A percentile compares a stretch with the other conserved stretches of the same genome.
Evolutionary conservation across 345 rosid genomes (phyloP).

Genomic region (Abelmoschus esculentus): DNA sequence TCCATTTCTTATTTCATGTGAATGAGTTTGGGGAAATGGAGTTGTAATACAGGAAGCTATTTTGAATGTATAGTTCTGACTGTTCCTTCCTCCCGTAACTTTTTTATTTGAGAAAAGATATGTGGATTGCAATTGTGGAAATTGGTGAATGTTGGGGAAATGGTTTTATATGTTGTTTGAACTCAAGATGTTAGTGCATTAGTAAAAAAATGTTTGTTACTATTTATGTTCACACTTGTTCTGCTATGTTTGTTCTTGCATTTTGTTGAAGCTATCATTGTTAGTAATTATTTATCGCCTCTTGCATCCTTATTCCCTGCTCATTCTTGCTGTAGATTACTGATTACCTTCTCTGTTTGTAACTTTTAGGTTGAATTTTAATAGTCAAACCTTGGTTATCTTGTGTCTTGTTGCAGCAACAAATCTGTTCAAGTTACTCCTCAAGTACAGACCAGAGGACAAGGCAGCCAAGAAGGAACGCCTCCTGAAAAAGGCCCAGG

Average conservation of each 20-base stretch:
- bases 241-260: background rate
- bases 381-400: background rate
- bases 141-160: background rate
- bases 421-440: slow-evolving; percentile 53
- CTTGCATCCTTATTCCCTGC: background rate
- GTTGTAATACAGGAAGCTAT: background rate
- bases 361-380: background rate
- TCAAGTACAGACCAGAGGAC: slow-evolving; percentile 68
- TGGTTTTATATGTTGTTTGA: background rate
- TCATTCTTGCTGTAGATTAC: background rate
- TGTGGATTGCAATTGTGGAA: background rate
- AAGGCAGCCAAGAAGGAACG: slow-evolving; percentile 57
- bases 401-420: slow-evolving; percentile 33
- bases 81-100: background rate
- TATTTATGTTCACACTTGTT: background rate
- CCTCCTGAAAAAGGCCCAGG: slow-evolving; percentile 48
- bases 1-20: background rate
- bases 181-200: background rate
- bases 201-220: background rate
- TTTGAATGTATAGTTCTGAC: background rate
- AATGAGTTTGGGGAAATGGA: background rate
- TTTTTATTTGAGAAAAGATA: background rate
- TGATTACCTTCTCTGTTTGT: background rate
- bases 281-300: background rate
- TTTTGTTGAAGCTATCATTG: no score